Percentiles rank a stretch among this genome's conserved stretches.
Evolutionary conservation across 2,329 filamentous ascomycete genomes (phyloP).

Genomic region (Colletotrichum neosansevieriae): DNA sequence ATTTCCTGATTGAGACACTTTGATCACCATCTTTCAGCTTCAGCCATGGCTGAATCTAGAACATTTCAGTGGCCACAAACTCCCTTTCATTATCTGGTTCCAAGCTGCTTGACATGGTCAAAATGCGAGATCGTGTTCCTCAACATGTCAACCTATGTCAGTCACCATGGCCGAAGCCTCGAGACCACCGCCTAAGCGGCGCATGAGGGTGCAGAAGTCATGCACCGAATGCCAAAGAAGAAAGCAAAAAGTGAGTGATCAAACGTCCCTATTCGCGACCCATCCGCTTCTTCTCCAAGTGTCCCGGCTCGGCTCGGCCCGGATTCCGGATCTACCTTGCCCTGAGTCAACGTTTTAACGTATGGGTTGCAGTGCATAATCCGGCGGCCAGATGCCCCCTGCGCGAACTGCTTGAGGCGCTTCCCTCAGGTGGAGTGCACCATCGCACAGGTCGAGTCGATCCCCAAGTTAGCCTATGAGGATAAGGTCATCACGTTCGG

Average conservation of each 20-base stretch:
- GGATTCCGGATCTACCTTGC: background rate
- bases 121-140: background rate
- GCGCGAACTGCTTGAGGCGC: conserved; percentile 40
- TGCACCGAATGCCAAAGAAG: conserved; percentile 41
- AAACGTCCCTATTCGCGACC: background rate
- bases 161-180: conserved; percentile 31
- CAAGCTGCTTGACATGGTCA: background rate
- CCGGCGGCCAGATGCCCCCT: conserved; percentile 13
- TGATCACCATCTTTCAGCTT: conserved; percentile 11
- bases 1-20: conserved; percentile 4
- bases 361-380: conserved; percentile 38
- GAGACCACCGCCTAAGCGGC: conserved; percentile 30
- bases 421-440: conserved; percentile 40
- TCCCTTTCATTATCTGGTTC: conserved; percentile 4
- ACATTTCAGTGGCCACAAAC: conserved; percentile 24
- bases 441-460: conserved; percentile 26
- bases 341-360: background rate
- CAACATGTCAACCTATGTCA: background rate
- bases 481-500: conserved; percentile 36
- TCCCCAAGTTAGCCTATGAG: conserved; percentile 29
- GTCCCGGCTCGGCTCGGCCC: conserved; percentile 7
- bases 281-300: background rate
- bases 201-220: conserved; percentile 39
- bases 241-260: conserved; percentile 40
- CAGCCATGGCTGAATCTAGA: conserved; percentile 33